Base-by-base conservation (phyloP, 768 basidiomycete species). In the Podaxis pistillaris region DNA sequence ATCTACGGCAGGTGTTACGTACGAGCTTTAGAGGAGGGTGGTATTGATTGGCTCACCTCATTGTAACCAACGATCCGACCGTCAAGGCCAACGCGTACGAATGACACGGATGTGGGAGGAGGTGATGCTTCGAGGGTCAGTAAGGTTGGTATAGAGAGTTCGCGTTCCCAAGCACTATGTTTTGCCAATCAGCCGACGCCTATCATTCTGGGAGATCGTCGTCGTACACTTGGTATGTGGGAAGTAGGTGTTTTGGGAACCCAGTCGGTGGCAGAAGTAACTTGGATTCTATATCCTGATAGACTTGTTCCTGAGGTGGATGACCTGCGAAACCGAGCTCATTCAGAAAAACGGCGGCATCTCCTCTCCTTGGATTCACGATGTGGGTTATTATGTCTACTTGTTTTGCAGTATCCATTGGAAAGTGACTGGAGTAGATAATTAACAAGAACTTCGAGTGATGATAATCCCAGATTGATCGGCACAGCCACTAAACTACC, bases 141-240 rank as follows among this genome's bases (percentile, higher is more conserved):
- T 53, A 94, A 76, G 8, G 86, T 83, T 38, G 92, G 81, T 64
- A 89, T 74, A 36, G 83, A 78, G 54, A 89, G 68, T 56, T 81
- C 73, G 67, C 84, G 77, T 54, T 89, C 83, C 91, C 93, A 94
- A 60, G 89, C 86, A 73, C 89, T 94, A 62, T 38, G 61, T 60
- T 47, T 51, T 54, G 70, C 62, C 62, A 59, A 64, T 70, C 51
- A 66, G 61, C 40, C 49, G 13, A 6, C 40, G 28, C 9, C 19
- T 46, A 38, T 49, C 62, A 12, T 47, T 38, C 50, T 65, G 57
- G 65, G 58, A 55, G 59, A 46, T n/a, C 17, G 54, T 33, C 44
- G 58, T 57, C 86, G 66, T 76, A 96, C 96, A 90, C 79, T 81
- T 96, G 95, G 75, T 95, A 95, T 37, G 80, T 81, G 58, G 88